Conservation (phyloP, 306 rosid species). For the Datisca glomerata region DNA sequence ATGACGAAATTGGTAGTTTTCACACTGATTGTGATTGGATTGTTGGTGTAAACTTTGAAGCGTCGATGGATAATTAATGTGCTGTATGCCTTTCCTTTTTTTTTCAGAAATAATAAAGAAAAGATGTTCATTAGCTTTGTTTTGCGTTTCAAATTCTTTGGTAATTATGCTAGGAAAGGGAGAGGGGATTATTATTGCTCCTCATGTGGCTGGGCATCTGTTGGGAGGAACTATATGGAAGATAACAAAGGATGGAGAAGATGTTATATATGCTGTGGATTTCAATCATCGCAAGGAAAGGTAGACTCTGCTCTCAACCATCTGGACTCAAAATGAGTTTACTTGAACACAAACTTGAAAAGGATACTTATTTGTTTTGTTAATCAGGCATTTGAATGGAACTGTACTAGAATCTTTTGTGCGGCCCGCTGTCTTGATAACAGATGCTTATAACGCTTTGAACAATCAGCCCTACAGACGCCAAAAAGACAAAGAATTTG, state of each 20-base stretch:
- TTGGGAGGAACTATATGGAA: slow-evolving; percentile 95
- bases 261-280: slow-evolving; percentile 93
- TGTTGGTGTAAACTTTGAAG: too few relatives aligned
- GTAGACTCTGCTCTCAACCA: slow-evolving; percentile 18
- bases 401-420: slow-evolving; percentile 73
- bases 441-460: slow-evolving; percentile 97
- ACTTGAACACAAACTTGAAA: neutral
- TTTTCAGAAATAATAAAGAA: too few relatives aligned
- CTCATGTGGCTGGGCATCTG: slow-evolving; percentile 93
- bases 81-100: too few relatives aligned
- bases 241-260: slow-evolving; percentile 96
- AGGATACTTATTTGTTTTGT: slow-evolving; percentile 7
- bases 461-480: slow-evolving; percentile 94
- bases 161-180: slow-evolving; percentile 53
- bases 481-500: slow-evolving; percentile 84
- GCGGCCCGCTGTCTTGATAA: slow-evolving; percentile 91
- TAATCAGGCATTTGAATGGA: slow-evolving; percentile 89
- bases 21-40: too few relatives aligned
- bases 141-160: too few relatives aligned
- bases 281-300: slow-evolving; percentile 90
- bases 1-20: too few relatives aligned
- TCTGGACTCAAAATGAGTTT: slow-evolving; percentile 2
- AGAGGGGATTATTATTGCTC: slow-evolving; percentile 90
- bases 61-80: too few relatives aligned
- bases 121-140: too few relatives aligned